Evolutionary conservation across 129 eudicot species (phyloP), one percentile per base, ranked within the genome.

Genomic region (Lonicera japonica): DNA sequence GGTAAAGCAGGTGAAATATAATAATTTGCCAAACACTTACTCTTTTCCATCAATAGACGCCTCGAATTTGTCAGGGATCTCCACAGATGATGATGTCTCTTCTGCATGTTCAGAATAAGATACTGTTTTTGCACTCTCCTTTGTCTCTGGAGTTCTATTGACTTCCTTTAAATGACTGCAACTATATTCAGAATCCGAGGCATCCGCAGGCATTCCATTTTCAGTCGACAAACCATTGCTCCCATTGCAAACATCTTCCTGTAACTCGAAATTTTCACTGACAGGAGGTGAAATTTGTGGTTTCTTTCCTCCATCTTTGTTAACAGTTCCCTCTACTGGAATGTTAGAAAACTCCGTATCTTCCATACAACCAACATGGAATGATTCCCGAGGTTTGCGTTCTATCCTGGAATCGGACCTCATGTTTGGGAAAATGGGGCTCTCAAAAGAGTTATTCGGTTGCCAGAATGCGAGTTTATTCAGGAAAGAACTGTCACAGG

Each of bases 211-310:
- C 43, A 45, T 51, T 22, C 60, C 76, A 64, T 72, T 73, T 48
- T 58, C 69, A 13, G 81, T 67, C 58, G 88, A 68, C 68, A 79
- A 66, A 66, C 76, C 46, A 59, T 76, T 73, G 55, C 77, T 69
- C 18, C 73, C 64, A 34, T 34, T 18, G n/a, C 54, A 65, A 58
- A 41, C 56, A 22, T 78, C 71, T 54, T 25, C 64, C 43, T 66
- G 70, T 41, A 29, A 68, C 54, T 82, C 60, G 57, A 66, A 17
- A 43, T 75, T 72, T 66, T 65, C 76, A 34, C 58, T 24, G 57
- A 60, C 25, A 52, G 64, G 45, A 56, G 76, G 76, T 25, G 39
- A 45, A 25, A 65, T 58, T 54, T 47, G 67, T 38, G 77, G 38
- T 39, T 68, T 59, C 34, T 70, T 62, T 39, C 69, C 63, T 21